Conservation (phyloP, 1,139 yeast species). For the Suhomyces bribrorum region DNA sequence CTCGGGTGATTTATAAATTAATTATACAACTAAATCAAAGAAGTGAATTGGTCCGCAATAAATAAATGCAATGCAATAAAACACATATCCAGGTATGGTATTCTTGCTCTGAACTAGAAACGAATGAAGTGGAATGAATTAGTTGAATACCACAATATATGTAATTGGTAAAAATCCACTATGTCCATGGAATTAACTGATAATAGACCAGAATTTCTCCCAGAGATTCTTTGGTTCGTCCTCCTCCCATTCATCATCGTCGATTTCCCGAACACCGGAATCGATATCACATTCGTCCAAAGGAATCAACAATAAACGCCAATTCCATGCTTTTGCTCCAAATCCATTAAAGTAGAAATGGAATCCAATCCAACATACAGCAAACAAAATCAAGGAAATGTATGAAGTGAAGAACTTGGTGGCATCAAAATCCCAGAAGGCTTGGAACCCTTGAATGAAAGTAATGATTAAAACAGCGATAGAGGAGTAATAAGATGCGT, state of each 20-base stretch:
- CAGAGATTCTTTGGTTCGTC: slow-evolving; percentile 47
- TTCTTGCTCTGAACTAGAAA: too few species aligned
- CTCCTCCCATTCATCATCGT: slow-evolving; percentile 53
- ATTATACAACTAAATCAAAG: background rate
- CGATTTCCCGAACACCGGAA: slow-evolving; percentile 59
- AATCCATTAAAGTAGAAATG: slow-evolving; percentile 51
- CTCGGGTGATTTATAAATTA: background rate
- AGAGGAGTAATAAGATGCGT: slow-evolving; percentile 58
- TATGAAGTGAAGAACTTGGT: slow-evolving; percentile 66
- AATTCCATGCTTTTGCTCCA: slow-evolving; percentile 31
- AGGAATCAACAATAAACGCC: slow-evolving; percentile 39
- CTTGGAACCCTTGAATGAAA: slow-evolving; percentile 69
- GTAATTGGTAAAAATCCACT: too few species aligned
- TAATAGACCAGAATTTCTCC: slow-evolving; percentile 58
- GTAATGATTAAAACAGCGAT: slow-evolving; percentile 53
- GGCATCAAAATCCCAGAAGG: slow-evolving; percentile 57
- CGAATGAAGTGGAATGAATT: too few species aligned
- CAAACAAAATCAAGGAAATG: slow-evolving; percentile 60
- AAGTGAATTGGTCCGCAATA: background rate
- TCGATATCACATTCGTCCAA: slow-evolving; percentile 62
- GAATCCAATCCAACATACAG: slow-evolving; percentile 51
- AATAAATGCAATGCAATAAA: background rate
- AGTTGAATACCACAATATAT: background rate
- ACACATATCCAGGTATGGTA: too few species aligned
- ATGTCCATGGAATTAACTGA: too few species aligned